Conservation (phyloP, 139 green algal species). For the Desmodesmus armatus region DNA sequence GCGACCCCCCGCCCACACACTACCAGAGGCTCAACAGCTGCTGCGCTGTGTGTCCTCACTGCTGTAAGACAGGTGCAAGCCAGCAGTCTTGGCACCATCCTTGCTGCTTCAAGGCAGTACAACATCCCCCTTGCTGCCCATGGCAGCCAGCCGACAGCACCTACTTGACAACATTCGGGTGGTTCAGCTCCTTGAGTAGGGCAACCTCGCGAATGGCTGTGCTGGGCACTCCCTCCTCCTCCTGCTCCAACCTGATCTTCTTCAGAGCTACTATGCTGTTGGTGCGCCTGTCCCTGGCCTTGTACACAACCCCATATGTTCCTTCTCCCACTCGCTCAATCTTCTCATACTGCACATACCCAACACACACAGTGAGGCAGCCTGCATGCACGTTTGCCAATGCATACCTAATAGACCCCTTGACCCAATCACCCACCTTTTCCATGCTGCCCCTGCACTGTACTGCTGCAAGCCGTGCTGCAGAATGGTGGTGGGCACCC, state of each 20-base stretch:
- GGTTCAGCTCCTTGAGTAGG: conserved; percentile 87
- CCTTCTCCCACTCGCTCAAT: conserved; percentile 95
- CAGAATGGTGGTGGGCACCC: too few relatives aligned
- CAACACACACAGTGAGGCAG: neutral
- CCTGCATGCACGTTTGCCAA: too few relatives aligned
- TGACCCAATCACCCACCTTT: neutral
- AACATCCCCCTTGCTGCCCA: too few relatives aligned
- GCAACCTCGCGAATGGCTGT: conserved; percentile 90
- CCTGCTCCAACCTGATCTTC: conserved; percentile 91
- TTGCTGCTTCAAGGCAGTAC: too few relatives aligned
- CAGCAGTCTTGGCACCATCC: too few relatives aligned
- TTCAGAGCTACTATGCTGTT: conserved; percentile 91
- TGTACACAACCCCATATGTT: conserved; percentile 99
- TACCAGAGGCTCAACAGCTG: too few relatives aligned
- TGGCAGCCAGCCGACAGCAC: too few relatives aligned
- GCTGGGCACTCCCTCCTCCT: conserved; percentile 86
- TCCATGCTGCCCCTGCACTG: neutral
- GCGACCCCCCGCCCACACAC: too few relatives aligned
- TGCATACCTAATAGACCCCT: too few relatives aligned
- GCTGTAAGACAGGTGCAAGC: too few relatives aligned
- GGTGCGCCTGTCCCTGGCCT: conserved; percentile 79
- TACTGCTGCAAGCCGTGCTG: too few relatives aligned
- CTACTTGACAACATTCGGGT: conserved; percentile 65
- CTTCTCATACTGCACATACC: conserved; percentile 84
- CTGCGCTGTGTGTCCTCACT: too few relatives aligned